phyloP scores from a whole-genome alignment of 306 rosid species.

The Cucurbita pepo region DNA sequence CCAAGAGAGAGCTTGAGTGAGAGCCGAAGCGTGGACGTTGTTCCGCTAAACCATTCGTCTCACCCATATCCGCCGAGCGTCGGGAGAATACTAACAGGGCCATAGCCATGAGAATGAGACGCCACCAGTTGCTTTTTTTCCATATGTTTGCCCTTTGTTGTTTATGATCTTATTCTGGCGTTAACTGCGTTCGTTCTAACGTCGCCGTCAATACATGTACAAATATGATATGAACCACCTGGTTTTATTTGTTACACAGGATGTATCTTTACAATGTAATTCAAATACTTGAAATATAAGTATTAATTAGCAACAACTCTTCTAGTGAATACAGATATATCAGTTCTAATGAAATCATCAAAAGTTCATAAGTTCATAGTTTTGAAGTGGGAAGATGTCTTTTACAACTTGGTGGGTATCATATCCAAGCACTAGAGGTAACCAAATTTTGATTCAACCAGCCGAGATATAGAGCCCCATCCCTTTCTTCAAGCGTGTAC shows the following conservation, averaged over 20 bases:
- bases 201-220: conserved; percentile 4
- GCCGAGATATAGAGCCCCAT: conserved; percentile 60
- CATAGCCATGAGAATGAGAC: conserved; percentile 22
- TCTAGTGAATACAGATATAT: neutral
- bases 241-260: conserved; percentile 6
- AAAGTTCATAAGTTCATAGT: neutral
- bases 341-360: neutral
- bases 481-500: conserved; percentile 65
- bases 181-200: neutral
- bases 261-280: neutral
- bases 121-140: neutral
- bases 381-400: neutral
- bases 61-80: conserved; percentile 64
- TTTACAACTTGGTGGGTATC: conserved; percentile 7
- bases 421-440: conserved; percentile 69
- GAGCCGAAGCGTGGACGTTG: conserved; percentile 16
- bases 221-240: conserved; percentile 1
- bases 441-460: conserved; percentile 57
- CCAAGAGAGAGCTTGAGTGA: conserved; percentile 55
- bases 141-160: conserved; percentile 3
- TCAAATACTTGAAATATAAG: conserved; percentile 2
- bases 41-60: conserved; percentile 43
- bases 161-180: neutral
- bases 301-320: neutral
- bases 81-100: conserved; percentile 78